Conservation (phyloP, 495 filamentous ascomycete genomes). For the Cercophora newfieldiana region DNA sequence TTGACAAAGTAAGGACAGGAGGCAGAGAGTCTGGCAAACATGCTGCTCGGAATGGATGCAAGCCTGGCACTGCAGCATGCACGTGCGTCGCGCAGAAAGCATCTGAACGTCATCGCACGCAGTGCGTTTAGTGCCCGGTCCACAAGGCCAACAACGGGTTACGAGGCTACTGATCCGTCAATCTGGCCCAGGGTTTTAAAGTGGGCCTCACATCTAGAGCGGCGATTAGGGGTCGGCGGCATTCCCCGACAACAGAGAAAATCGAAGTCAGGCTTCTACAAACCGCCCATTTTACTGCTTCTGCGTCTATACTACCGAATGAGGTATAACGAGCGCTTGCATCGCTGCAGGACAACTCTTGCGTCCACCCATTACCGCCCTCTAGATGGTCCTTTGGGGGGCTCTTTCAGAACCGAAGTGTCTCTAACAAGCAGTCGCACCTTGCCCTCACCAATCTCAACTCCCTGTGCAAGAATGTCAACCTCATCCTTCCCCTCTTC, state of each 20-base stretch:
- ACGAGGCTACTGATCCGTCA: background rate
- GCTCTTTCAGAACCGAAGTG: slow-evolving; percentile 35
- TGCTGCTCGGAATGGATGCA: background rate
- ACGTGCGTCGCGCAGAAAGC: background rate
- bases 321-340: background rate
- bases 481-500: slow-evolving; percentile 58
- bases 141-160: background rate
- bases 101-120: background rate
- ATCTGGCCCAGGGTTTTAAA: too few relatives aligned
- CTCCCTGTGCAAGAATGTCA: slow-evolving; percentile 59
- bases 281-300: background rate
- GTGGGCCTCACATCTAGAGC: background rate
- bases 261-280: background rate
- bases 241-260: background rate
- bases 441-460: slow-evolving; percentile 61
- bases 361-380: slow-evolving; percentile 21
- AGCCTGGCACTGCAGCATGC: background rate
- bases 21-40: background rate
- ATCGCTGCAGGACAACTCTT: background rate
- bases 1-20: background rate
- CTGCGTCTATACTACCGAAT: background rate
- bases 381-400: slow-evolving; percentile 51
- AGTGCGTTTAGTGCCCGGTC: background rate
- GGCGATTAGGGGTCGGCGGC: background rate
- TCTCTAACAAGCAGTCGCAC: slow-evolving; percentile 59